Evolutionary conservation across 257 asterid species (phyloP), one percentile per base, ranked within the genome.

Genomic region (Thymus quinquecostatus): DNA sequence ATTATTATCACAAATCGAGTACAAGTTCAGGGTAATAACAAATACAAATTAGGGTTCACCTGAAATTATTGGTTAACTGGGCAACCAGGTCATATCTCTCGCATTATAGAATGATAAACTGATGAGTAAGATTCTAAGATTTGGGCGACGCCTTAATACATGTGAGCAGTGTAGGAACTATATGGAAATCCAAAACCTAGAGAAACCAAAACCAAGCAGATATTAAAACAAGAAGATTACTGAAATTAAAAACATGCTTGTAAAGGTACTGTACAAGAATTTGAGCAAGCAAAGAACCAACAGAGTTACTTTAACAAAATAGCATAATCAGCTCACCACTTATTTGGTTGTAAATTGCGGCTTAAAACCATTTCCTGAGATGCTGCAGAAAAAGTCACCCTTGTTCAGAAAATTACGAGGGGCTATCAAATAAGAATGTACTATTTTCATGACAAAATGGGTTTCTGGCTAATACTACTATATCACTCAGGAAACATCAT

Each of bases 311-410:
- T 28, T 41, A 21, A 63, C 53, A 59, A 33, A 71, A 64, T 59
- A 71, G 48, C 57, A 72, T 38, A 68, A 73, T 66, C 58, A 72
- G 60, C 85, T 78, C 72, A 83, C 88, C 82, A 78, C 11, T 63
- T 64, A 68, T 69, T 69, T 43, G 66, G 63, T 53, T 60, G 47
- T 21, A 47, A 49, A 47, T 49, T 64, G 64, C 75, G 69, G 74
- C 74, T 64, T 66, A 50, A 59, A 60, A 57, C 55, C 76, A 66
- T 71, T 69, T 57, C 76, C 49, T 28, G 8, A 72, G 68, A 34
- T 67, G 81, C 76, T 51, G 79, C 81, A 68, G 71, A 74, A 61
- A 41, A 62, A 48, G 21, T 21, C 77, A 64, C 41, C 69, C 67
- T 71, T 53, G 55, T 61, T 51, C 56, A 74, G 73, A 67, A 44